A percentile compares a stretch with the other conserved stretches of the same genome.
phyloP scores from a whole-genome alignment of 257 asterid genomes.

The Solanum peruvianum region DNA sequence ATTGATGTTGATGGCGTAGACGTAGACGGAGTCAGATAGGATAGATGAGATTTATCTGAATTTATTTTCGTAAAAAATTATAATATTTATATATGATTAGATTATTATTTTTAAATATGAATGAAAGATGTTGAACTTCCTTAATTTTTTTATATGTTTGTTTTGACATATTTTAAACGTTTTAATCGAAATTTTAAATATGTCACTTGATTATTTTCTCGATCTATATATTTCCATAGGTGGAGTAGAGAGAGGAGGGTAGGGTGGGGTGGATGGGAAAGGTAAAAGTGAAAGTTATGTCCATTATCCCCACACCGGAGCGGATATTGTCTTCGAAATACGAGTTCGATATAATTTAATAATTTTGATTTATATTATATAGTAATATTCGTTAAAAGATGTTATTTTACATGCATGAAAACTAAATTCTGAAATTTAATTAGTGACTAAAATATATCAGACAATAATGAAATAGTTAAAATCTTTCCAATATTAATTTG shows the following conservation, averaged over 20 bases:
- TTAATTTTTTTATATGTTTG: no score
- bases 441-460: neutral
- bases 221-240: neutral
- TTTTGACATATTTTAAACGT: no score
- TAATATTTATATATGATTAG: no score
- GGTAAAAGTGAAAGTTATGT: neutral
- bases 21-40: neutral
- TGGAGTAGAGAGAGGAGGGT: neutral
- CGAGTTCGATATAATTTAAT: neutral
- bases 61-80: no score
- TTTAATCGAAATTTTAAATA: no score
- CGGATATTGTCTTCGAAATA: neutral
- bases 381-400: neutral
- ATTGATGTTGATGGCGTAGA: neutral
- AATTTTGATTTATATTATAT: neutral
- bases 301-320: neutral
- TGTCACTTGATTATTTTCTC: no score
- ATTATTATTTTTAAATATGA: no score
- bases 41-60: no score
- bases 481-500: no score
- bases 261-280: neutral
- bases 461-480: neutral
- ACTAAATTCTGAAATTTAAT: neutral
- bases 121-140: no score
- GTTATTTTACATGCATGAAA: neutral